Percentiles rank a stretch among this genome's conserved stretches.
Evolutionary conservation across 1,284 basidiomycete species (phyloP).

Genomic region (Porogramme epimiltina): DNA sequence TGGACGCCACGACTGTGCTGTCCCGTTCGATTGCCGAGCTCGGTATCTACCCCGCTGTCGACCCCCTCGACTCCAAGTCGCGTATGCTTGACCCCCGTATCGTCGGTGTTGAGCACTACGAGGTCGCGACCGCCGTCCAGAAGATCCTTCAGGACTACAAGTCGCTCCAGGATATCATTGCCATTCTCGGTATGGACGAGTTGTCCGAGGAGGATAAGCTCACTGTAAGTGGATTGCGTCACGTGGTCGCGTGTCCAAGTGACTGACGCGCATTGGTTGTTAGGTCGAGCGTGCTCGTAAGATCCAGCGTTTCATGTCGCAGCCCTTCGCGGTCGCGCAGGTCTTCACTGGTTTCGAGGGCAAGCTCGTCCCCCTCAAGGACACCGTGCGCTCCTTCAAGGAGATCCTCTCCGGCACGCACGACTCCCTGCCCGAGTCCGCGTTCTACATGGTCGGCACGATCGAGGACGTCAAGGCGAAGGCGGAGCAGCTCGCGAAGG

Average conservation of each 20-base stretch:
- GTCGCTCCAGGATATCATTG: conserved; percentile 96
- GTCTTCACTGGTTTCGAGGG: conserved; percentile 99
- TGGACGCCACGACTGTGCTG: conserved; percentile 99
- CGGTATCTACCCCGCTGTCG: conserved; percentile 99
- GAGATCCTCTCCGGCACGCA: conserved; percentile 92
- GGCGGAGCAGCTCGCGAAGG: conserved; percentile 95
- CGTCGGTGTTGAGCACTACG: conserved; percentile 91
- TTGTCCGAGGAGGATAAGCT: conserved; percentile 99
- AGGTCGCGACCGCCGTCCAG: conserved; percentile 93
- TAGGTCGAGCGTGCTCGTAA: conserved; percentile 88
- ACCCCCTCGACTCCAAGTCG: conserved; percentile 98
- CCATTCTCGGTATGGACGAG: conserved; percentile 99
- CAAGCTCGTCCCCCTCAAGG: conserved; percentile 91
- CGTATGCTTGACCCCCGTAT: conserved; percentile 99
- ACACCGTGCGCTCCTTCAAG: conserved; percentile 92
- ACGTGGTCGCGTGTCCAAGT: not conserved
- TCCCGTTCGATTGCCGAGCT: conserved; percentile 99
- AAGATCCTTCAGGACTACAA: conserved; percentile 99
- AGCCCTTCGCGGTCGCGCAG: conserved; percentile 99
- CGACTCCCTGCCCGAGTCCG: conserved; percentile 90
- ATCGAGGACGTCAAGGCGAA: conserved; percentile 96
- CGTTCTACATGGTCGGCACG: conserved; percentile 93
- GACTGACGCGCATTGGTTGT: not conserved
- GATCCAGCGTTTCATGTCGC: conserved; percentile 98
- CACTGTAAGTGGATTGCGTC: conserved; percentile 61